These are phyloP conservation scores for Pseudognaphalium luteoalbum DNA, from an alignment of 129 eudicot species.

Conservation along the genomic window DNA sequence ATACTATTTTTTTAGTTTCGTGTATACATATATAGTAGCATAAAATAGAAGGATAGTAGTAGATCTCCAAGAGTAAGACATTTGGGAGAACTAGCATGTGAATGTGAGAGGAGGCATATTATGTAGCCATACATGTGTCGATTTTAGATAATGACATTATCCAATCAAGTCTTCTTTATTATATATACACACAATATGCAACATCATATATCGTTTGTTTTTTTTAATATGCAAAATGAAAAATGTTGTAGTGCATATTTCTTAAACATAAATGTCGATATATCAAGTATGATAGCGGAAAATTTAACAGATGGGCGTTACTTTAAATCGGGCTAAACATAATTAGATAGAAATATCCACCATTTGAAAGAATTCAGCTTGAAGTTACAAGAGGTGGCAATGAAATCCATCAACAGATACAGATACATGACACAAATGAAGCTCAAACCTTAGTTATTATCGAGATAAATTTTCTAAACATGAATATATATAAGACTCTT, in stretches of 20 bases:
- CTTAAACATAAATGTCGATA: too few species aligned
- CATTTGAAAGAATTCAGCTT: too few species aligned
- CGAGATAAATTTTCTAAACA: too few species aligned
- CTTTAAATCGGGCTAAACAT: too few species aligned
- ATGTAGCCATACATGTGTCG: constrained; percentile 20
- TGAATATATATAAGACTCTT: too few species aligned
- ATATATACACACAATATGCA: not conserved
- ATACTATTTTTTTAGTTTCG: not conserved
- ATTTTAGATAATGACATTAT: constrained; percentile 15
- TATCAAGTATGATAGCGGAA: too few species aligned
- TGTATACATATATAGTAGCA: not conserved
- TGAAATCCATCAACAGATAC: too few species aligned
- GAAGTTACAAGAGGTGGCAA: too few species aligned
- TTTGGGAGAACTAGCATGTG: constrained; percentile 13
- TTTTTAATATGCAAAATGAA: not conserved
- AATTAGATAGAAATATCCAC: too few species aligned
- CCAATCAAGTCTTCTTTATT: constrained; percentile 7
- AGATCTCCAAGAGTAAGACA: constrained; percentile 9
- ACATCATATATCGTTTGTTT: not conserved
- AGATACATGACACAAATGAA: too few species aligned
- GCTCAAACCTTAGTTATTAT: too few species aligned
- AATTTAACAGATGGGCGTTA: too few species aligned
- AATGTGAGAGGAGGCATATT: not conserved
- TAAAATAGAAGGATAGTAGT: not conserved
- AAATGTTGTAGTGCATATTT: not conserved